Percentiles rank a stretch among this genome's conserved stretches.
These are phyloP conservation scores for Fusarium temperatum DNA, from an alignment of 2,329 filamentous ascomycete species.

Conservation along the genomic window DNA sequence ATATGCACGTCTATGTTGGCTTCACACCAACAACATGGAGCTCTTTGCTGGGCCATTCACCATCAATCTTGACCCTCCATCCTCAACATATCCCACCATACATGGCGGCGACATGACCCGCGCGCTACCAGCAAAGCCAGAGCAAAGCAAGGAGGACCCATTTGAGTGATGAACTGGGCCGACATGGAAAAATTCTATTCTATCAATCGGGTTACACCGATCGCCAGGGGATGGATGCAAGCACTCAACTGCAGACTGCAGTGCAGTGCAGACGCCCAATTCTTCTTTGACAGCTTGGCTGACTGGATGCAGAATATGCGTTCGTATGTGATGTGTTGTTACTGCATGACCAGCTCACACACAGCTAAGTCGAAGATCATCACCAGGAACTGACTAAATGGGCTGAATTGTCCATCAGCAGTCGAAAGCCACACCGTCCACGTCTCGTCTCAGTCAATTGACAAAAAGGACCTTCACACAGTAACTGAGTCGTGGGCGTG, in stretches of 20 bases:
- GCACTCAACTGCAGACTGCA: constrained; percentile 31
- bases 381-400: not conserved
- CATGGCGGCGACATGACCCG: constrained; percentile 26
- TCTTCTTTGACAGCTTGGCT: constrained; percentile 31
- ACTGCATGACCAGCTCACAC: constrained; percentile 26
- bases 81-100: constrained; percentile 23
- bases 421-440: not conserved
- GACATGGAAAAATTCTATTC: constrained; percentile 9
- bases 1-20: constrained; percentile 9
- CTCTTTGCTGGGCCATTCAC: constrained; percentile 22
- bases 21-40: constrained; percentile 16
- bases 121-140: constrained; percentile 31
- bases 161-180: constrained; percentile 2
- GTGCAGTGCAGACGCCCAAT: constrained; percentile 9
- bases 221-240: constrained; percentile 32
- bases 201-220: constrained; percentile 28
- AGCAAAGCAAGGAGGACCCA: not conserved
- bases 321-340: constrained; percentile 36
- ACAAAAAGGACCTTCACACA: not conserved
- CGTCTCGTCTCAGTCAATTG: not conserved
- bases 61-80: constrained; percentile 27
- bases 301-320: constrained; percentile 22
- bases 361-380: not conserved
- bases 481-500: constrained; percentile 18
- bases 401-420: not conserved